Conservation (phyloP, 805 yeast species). For the Suhomyces canberraensis region DNA sequence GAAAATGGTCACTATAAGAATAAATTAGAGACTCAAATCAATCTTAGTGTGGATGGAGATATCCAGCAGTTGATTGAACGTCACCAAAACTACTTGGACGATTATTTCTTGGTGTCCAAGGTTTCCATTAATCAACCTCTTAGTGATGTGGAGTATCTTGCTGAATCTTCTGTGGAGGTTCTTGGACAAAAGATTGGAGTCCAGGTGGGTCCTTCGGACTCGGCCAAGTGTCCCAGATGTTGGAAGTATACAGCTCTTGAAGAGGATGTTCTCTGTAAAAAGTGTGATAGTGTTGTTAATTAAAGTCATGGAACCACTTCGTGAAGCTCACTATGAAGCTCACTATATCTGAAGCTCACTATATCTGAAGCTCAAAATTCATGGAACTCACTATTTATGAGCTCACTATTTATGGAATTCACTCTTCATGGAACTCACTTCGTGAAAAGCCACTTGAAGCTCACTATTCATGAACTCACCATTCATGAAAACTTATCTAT, state of each 20-base stretch:
- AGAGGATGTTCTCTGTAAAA: constrained; percentile 56
- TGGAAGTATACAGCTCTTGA: constrained; percentile 70
- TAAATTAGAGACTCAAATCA: constrained; percentile 56
- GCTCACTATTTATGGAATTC: too few relatives aligned
- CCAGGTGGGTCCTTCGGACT: constrained; percentile 42
- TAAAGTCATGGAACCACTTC: too few relatives aligned
- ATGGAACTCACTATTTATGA: too few relatives aligned
- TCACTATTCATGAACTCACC: too few relatives aligned
- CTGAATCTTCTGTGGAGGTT: constrained; percentile 1
- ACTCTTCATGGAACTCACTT: too few relatives aligned
- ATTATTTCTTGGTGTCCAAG: constrained; percentile 63
- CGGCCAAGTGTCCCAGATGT: constrained; percentile 85
- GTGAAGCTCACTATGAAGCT: too few relatives aligned
- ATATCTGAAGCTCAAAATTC: too few relatives aligned
- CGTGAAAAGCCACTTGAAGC: too few relatives aligned
- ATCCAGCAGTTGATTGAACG: background rate
- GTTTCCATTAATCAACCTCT: constrained; percentile 26
- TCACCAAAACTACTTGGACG: constrained; percentile 27
- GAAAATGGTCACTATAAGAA: constrained; percentile 50
- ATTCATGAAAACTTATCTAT: too few relatives aligned
- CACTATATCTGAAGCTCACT: too few relatives aligned
- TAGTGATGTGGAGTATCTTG: constrained; percentile 13
- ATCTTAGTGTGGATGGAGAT: constrained; percentile 19
- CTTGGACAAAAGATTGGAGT: constrained; percentile 25
- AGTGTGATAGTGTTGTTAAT: constrained; percentile 51